Conservation (phyloP, 1,139 yeast species). For the Pichia sp. region DNA sequence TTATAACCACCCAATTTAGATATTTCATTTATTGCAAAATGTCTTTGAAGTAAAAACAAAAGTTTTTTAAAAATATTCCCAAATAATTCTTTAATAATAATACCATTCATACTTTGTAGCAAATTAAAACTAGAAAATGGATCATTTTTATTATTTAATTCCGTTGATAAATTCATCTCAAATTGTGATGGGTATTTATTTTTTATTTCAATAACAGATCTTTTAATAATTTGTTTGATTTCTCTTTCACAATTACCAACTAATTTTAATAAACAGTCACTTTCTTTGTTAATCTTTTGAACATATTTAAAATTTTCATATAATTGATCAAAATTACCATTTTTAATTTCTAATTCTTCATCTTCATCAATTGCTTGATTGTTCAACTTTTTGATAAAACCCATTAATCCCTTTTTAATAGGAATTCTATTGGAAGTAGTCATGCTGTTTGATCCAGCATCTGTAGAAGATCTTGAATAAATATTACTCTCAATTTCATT, state of each 20-base stretch:
- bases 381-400: constrained; percentile 20
- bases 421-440: constrained; percentile 6
- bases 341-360: constrained; percentile 21
- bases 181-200: constrained; percentile 41
- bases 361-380: constrained; percentile 19
- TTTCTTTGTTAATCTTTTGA: constrained; percentile 49
- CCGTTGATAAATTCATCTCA: constrained; percentile 18
- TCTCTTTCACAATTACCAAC: constrained; percentile 43
- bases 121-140: constrained; percentile 30
- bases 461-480: constrained; percentile 43
- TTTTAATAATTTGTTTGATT: constrained; percentile 47
- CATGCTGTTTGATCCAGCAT: constrained; percentile 22
- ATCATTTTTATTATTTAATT: constrained; percentile 9
- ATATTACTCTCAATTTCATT: constrained; percentile 74
- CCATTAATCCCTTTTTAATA: constrained; percentile 21
- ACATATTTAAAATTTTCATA: constrained; percentile 15
- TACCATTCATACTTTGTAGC: constrained; percentile 45
- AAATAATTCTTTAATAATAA: constrained; percentile 62
- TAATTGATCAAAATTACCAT: constrained; percentile 19
- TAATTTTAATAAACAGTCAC: constrained; percentile 53
- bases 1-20: constrained; percentile 19
- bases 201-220: constrained; percentile 60
- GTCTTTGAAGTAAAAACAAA: constrained; percentile 62
- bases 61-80: constrained; percentile 60
- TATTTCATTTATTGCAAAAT: constrained; percentile 47